Evolutionary conservation across 768 basidiomycete species (phyloP), one percentile per base, ranked within the genome.

Genomic region (Termitomyces sp.): DNA sequence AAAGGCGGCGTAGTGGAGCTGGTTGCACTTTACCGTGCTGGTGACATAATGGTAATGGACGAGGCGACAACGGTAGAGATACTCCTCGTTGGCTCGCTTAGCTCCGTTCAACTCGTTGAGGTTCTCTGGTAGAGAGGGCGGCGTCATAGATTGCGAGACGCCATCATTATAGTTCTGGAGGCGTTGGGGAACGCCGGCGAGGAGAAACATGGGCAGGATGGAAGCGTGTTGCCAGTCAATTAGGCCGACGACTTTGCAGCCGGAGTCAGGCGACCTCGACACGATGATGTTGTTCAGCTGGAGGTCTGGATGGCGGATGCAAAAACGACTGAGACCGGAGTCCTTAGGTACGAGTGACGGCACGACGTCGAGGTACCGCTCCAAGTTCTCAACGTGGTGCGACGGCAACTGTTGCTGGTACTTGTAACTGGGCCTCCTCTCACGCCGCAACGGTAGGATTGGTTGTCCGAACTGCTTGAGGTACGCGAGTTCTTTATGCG

Each of bases 391-490:
- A 67, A 75, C 12, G 25, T 45, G 44, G 23, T 27, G 5, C 12
- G 25, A 45, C 28, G 44, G 44, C 44, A 7, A 25, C 44, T 77
- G 79, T 64, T 72, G 56, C 69, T 72, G 44, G 67, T 76, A 80
- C 55, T 73, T 58, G 63, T 82, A 81, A 65, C 57, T 65, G 0
- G 72, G 71, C 66, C 80, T 81, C 56, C 76, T 76, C 30, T 57
- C 54, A 41, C 72, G 73, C 53, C 65, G 70, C 59, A 77, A 76
- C 30, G 79, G 79, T 47, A 76, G 52, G 25, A 79, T 62, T 52
- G 77, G 80, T 71, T 55, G 73, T 61, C 79, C 80, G 64, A 82
- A 82, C 61, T 61, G 68, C 53, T 70, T 30, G 25, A 82, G 68
- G 69, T 81, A 81, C 16, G 76, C 76, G 0, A 74, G 60, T 65